Conservation (phyloP, 192 early-diverging fungal genomes). For the Chytriomyces hyalinus region DNA sequence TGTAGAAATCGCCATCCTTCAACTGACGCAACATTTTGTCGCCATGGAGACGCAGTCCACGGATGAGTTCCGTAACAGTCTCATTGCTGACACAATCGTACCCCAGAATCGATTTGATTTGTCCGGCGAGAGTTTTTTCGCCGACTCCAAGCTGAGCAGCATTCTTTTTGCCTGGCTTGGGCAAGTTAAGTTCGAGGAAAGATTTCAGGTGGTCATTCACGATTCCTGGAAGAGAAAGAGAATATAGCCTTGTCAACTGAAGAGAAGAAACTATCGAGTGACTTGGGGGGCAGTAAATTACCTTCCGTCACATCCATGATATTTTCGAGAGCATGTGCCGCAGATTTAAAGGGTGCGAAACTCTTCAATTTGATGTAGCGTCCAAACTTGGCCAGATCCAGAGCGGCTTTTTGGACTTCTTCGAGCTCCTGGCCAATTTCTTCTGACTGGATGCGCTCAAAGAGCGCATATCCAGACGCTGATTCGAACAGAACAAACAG, state of each 20-base stretch:
- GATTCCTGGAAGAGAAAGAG: constrained; percentile 61
- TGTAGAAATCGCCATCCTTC: constrained; percentile 90
- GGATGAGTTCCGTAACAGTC: constrained; percentile 85
- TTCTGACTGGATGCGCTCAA: constrained; percentile 90
- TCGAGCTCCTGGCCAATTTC: constrained; percentile 94
- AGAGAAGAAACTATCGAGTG: not conserved
- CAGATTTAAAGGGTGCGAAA: constrained; percentile 96
- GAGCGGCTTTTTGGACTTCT: constrained; percentile 80
- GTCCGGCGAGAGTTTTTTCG: constrained; percentile 83
- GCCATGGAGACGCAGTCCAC: constrained; percentile 90
- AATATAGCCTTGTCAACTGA: too few relatives aligned
- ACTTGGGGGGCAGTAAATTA: constrained; percentile 38
- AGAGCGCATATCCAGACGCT: constrained; percentile 95
- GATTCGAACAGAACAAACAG: constrained; percentile 86
- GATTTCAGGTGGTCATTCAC: constrained; percentile 85
- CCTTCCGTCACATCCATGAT: constrained; percentile 98
- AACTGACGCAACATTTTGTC: constrained; percentile 87
- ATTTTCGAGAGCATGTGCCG: constrained; percentile 97
- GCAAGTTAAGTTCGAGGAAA: constrained; percentile 95
- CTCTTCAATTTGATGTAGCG: constrained; percentile 91
- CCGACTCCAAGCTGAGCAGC: constrained; percentile 84
- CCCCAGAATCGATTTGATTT: constrained; percentile 77
- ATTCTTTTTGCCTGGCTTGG: constrained; percentile 76
- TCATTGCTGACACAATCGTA: constrained; percentile 82
- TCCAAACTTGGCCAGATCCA: constrained; percentile 88